Evolutionary conservation across 345 rosid genomes (phyloP).

Genomic region (Salix dunnii): DNA sequence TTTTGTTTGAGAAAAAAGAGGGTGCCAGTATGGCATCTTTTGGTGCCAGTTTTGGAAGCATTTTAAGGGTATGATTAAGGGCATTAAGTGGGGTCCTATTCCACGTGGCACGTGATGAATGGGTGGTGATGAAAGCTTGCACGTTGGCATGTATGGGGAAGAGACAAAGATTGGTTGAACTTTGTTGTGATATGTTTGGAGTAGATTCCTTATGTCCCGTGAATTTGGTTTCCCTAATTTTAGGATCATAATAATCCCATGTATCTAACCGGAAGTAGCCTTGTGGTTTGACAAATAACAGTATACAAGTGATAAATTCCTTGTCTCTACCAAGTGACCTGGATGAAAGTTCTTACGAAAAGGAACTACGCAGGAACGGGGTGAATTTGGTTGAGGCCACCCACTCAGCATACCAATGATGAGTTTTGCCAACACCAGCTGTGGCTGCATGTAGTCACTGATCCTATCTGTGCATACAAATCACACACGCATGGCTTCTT

Average conservation of each 20-base stretch:
- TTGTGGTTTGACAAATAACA: not conserved
- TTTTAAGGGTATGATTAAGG: constrained; percentile 22
- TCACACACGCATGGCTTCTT: not conserved
- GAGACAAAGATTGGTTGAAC: constrained; percentile 26
- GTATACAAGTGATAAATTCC: not conserved
- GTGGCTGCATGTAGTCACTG: not conserved
- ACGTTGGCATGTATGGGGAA: constrained; percentile 37
- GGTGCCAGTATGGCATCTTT: constrained; percentile 15
- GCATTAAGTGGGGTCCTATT: constrained; percentile 18
- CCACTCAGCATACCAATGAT: not conserved
- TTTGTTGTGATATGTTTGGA: constrained; percentile 22
- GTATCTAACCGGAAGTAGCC: not conserved
- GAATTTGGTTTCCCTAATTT: constrained; percentile 6
- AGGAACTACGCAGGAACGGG: not conserved
- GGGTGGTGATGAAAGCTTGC: constrained; percentile 26
- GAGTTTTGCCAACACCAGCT: not conserved
- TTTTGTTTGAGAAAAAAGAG: constrained; percentile 25
- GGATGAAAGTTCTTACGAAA: not conserved
- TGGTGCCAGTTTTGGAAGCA: constrained; percentile 23
- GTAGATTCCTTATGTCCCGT: constrained; percentile 9
- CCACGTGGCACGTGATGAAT: constrained; percentile 26
- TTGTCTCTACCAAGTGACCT: not conserved
- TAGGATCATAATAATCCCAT: not conserved
- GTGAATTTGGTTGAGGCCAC: not conserved
- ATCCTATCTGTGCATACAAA: not conserved